A percentile compares a stretch with the other conserved stretches of the same genome.
Conservation (phyloP, 1,139 yeast genomes). For the Saccharomycopsis hybrid region DNA sequence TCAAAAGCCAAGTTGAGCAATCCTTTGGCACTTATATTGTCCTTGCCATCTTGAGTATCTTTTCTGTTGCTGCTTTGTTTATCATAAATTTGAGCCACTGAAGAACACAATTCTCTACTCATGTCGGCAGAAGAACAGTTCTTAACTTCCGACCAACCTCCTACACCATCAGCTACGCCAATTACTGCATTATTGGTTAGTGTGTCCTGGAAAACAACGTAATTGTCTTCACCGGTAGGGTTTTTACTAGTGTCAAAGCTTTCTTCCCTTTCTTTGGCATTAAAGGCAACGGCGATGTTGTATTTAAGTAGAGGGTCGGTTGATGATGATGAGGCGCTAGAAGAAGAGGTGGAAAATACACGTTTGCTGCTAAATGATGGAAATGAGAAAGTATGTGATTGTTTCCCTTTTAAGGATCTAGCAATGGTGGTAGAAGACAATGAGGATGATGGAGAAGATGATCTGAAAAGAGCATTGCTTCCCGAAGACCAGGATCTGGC, state of each 20-base stretch:
- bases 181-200: slow-evolving; percentile 46
- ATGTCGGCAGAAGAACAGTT: slow-evolving; percentile 74
- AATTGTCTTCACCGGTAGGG: slow-evolving; percentile 86
- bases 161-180: slow-evolving; percentile 97
- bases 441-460: too few species aligned
- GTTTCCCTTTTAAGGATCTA: too few species aligned
- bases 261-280: slow-evolving; percentile 58
- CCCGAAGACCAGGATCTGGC: too few species aligned
- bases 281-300: slow-evolving; percentile 61
- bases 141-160: slow-evolving; percentile 94
- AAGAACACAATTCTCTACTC: slow-evolving; percentile 57
- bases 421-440: too few species aligned
- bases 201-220: slow-evolving; percentile 43
- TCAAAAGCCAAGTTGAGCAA: slow-evolving; percentile 52
- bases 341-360: not conserved
- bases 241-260: slow-evolving; percentile 31
- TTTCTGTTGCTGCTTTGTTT: not conserved
- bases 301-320: slow-evolving; percentile 30
- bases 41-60: not conserved
- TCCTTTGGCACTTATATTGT: slow-evolving; percentile 37
- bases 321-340: not conserved
- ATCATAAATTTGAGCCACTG: slow-evolving; percentile 28
- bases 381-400: too few species aligned
- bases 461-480: too few species aligned
- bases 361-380: too few species aligned